Conservation (phyloP, 2,329 filamentous ascomycete species). For the Pyrenochaeta sp. region DNA sequence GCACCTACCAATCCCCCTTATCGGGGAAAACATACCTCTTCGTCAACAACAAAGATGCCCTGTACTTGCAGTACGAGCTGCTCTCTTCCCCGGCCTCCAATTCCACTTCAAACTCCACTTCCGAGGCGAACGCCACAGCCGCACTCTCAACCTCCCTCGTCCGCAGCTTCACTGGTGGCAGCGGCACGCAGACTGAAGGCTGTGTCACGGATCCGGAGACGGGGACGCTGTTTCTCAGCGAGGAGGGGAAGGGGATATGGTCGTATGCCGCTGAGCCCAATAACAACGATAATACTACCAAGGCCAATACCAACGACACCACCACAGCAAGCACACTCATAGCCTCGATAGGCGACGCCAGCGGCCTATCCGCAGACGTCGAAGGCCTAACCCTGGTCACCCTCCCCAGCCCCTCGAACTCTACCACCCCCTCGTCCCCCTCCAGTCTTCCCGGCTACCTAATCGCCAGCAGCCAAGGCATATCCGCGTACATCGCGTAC, state of each 20-base stretch:
- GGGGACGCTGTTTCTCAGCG: constrained; percentile 60
- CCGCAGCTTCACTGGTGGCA: constrained; percentile 60
- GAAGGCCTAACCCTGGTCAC: constrained; percentile 63
- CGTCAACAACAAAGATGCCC: constrained; percentile 62
- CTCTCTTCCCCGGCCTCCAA: constrained; percentile 48
- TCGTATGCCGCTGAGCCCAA: constrained; percentile 61
- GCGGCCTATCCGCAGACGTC: constrained; percentile 59
- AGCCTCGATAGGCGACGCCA: constrained; percentile 57
- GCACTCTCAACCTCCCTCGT: too few species aligned
- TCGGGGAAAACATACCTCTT: constrained; percentile 62
- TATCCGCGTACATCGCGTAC: constrained; percentile 62
- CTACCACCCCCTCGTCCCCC: too few species aligned
- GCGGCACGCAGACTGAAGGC: constrained; percentile 62
- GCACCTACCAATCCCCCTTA: constrained; percentile 57
- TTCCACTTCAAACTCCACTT: constrained; percentile 56
- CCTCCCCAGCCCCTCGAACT: too few species aligned
- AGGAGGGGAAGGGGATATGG: constrained; percentile 62
- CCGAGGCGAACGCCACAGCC: too few species aligned
- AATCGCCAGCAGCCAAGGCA: constrained; percentile 61
- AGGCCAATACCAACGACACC: too few species aligned
- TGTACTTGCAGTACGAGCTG: constrained; percentile 63
- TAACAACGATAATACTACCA: too few species aligned
- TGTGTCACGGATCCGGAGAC: constrained; percentile 62
- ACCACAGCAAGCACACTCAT: constrained; percentile 42
- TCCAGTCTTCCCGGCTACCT: constrained; percentile 57